Base-by-base conservation (phyloP, 1,284 basidiomycete species). In the Papiliotrema nemorosa region DNA sequence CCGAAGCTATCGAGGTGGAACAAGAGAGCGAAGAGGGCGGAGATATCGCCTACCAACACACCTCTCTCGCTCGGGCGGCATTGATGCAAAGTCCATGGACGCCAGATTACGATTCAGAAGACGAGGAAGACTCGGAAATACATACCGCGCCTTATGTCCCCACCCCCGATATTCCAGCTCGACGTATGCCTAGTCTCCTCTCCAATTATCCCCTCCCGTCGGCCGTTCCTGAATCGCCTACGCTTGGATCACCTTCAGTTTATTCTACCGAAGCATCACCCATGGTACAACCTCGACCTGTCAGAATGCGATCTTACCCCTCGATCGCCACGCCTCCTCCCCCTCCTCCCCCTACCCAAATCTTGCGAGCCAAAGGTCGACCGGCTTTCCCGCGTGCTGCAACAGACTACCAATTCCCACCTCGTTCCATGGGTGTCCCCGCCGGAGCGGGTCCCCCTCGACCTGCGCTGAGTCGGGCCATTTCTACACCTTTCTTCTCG, bases 151-250 rank as follows among this genome's bases (percentile, higher is more conserved):
- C 62, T 5, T 63, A 57, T 33, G 47, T 50, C 10, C 59, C 64
- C 18, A 66, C 66, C 2, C 65, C 65, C 2, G 54, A 61, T 5
- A 31, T 60, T 24, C 43, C 49, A 6, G 39, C 44, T 18, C 21
- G 31, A 1, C 21, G 58, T 1, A n/a, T n/a, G n/a, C 60, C 62
- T 3, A 26, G 48, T 7, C 31, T 63, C 2, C 51, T 61, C 20
- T 61, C 60, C 18, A 64, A 64, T 44, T 64, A 55, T 48, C 64
- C 64, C 26, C 53, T 65, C 2, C 44, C 50, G 5, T 63, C 63
- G 10, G 58, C 63, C 2, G 63, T 59, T 6, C 37, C 29, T 4
- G 54, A 49, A 10, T 16, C n/a, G 24, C 43, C 26, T 12, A 18
- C 20, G 18, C 41, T 47, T 3, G 50, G 52, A 4, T 55, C 51